phyloP scores from a whole-genome alignment of 139 green algal species.

The Coelastrella sp. region DNA sequence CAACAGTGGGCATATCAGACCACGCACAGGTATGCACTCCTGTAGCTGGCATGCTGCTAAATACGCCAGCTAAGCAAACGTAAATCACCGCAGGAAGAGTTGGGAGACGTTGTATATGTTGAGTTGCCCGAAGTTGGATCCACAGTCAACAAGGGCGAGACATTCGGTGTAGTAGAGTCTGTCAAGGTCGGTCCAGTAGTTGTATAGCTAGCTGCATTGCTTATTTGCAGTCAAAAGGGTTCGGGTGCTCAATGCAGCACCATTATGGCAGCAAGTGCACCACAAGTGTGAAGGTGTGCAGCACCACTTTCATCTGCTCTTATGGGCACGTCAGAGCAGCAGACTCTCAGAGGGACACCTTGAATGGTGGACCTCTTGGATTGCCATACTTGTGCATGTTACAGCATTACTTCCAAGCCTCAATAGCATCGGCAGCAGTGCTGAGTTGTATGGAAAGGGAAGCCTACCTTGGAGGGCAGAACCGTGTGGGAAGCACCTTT shows the following conservation, averaged over 20 bases:
- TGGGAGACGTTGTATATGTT: conserved; percentile 98
- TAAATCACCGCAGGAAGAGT: conserved; percentile 72
- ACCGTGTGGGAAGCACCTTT: too few species aligned
- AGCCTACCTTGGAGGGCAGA: too few species aligned
- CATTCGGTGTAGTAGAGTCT: conserved; percentile 98
- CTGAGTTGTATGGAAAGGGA: too few species aligned
- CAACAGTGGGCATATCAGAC: conserved; percentile 95
- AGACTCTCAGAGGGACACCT: too few species aligned
- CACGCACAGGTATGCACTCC: conserved; percentile 88
- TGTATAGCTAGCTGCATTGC: neutral
- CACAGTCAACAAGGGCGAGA: conserved; percentile 83
- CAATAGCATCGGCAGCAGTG: too few species aligned
- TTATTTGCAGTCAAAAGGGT: neutral
- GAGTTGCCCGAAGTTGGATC: conserved; percentile 97
- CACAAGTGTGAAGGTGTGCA: neutral
- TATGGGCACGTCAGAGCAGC: too few species aligned
- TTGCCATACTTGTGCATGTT: too few species aligned
- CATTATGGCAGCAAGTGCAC: neutral
- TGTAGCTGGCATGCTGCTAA: neutral
- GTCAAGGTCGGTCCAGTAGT: conserved; percentile 85
- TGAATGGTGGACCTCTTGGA: too few species aligned
- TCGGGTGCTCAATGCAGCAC: too few species aligned
- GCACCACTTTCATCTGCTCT: too few species aligned
- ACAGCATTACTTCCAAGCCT: too few species aligned
- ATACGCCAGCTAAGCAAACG: neutral